Conservation (phyloP, 2,329 filamentous ascomycete species). For the Fusarium nematophilum region DNA sequence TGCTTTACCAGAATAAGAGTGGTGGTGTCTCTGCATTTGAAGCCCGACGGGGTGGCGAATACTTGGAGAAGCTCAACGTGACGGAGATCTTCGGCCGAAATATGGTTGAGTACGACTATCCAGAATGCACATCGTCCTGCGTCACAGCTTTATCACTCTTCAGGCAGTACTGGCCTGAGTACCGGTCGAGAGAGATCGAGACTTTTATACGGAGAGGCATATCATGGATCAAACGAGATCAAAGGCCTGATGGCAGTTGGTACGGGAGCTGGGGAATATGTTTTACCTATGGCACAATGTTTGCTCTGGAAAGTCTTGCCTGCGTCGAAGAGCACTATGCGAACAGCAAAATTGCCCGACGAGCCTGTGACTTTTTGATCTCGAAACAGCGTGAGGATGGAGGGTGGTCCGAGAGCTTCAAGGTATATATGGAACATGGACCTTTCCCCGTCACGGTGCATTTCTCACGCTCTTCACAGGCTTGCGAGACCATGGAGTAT, state of each 20-base stretch:
- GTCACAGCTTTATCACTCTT: constrained; percentile 89
- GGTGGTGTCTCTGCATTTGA: constrained; percentile 96
- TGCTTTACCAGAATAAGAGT: constrained; percentile 91
- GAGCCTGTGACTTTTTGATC: constrained; percentile 86
- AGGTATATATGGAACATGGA: constrained; percentile 61
- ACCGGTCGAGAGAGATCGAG: constrained; percentile 79
- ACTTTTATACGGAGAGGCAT: constrained; percentile 78
- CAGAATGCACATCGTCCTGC: constrained; percentile 94
- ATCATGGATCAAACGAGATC: constrained; percentile 81
- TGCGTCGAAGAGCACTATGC: constrained; percentile 83
- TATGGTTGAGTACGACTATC: constrained; percentile 98
- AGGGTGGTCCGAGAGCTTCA: constrained; percentile 96
- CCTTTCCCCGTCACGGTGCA: neutral
- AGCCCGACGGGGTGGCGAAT: constrained; percentile 78
- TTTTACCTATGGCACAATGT: constrained; percentile 97
- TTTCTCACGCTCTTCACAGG: constrained; percentile 54
- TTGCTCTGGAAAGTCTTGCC: constrained; percentile 86
- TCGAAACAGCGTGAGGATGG: constrained; percentile 87
- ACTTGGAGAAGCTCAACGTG: constrained; percentile 87
- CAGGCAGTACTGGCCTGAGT: constrained; percentile 80
- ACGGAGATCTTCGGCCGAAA: constrained; percentile 95
- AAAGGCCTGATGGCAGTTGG: constrained; percentile 88
- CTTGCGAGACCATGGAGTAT: constrained; percentile 81
- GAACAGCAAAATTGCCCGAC: constrained; percentile 75
- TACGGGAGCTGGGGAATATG: constrained; percentile 98